Conservation (phyloP, 2,329 filamentous ascomycete genomes). For the Fusarium euwallaceae region DNA sequence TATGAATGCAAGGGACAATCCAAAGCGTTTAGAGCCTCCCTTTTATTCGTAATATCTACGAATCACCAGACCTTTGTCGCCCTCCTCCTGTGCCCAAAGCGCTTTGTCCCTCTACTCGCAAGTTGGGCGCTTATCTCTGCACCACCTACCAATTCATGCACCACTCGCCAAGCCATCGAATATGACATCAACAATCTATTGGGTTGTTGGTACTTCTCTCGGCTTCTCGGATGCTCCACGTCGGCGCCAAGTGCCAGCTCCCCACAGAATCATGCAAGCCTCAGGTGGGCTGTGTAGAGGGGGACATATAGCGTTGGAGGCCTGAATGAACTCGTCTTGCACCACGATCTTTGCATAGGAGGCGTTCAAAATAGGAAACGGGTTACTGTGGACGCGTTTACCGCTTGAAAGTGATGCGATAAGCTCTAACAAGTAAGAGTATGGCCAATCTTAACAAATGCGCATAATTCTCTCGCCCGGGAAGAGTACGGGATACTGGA, state of each 20-base stretch:
- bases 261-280: background rate
- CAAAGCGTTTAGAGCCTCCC: background rate
- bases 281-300: background rate
- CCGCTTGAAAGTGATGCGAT: no score
- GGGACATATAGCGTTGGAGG: background rate
- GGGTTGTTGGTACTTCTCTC: background rate
- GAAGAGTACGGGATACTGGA: no score
- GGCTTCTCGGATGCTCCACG: background rate
- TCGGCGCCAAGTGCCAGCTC: background rate
- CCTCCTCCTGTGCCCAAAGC: background rate
- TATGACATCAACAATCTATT: background rate
- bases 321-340: background rate
- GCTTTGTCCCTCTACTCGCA: background rate
- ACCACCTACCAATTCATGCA: background rate
- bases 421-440: no score
- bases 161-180: background rate
- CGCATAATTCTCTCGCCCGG: no score
- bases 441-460: no score
- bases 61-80: background rate
- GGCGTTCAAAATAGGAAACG: background rate
- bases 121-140: background rate
- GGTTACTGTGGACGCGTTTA: background rate
- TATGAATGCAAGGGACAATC: background rate
- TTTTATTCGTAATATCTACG: background rate
- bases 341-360: background rate